Base-by-base conservation (phyloP, 2,329 filamentous ascomycete species). In the Scedosporium boydii region DNA sequence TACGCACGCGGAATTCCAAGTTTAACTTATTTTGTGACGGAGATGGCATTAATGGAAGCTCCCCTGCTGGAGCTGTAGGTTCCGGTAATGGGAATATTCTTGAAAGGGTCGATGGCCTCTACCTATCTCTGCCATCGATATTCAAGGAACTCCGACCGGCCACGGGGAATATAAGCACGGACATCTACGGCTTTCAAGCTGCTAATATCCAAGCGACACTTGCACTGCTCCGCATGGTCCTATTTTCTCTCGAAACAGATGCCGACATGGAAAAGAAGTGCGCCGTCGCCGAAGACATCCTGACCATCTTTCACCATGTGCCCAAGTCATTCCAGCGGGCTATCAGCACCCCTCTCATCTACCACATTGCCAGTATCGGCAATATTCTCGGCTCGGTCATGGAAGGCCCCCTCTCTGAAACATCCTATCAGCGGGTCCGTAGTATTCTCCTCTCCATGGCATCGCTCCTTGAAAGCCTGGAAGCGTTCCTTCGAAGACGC, bases 161-260 rank as follows among this genome's bases (percentile, higher is more conserved):
- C 21, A 70, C 70, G 0, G 68, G 66, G 34, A 67, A 70, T 53
- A 62, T 68, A 4, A 67, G 66, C 4, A 67, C 66, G 38, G 74
- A 75, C 62, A 64, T 70, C 1, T 72, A 70, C 53, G 69, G 71
- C 0, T 75, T 74, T 61, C 73, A 75, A 60, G 70, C 73, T 0
- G 73, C 73, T 59, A 75, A 74, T 46, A 74, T 75, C 42, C 68
- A 70, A 38, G 72, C 70, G 27, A 74, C 70, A 7, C 67, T 74
- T 23, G 69, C 72, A 53, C 67, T 74, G 51, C 65, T 73, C 14
- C 69, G 71, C 10, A 74, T 73, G 65, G 69, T 72, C 3, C 51
- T 70, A 14, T 68, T 72, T 46, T 69, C 70, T 7, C 58, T 59
- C 5, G 68, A 70, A 29, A 65, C 63, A 1, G 68, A 69, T 16